Evolutionary conservation across 2,329 filamentous ascomycete genomes (phyloP).

Genomic region (Colletotrichum tanaceti): DNA sequence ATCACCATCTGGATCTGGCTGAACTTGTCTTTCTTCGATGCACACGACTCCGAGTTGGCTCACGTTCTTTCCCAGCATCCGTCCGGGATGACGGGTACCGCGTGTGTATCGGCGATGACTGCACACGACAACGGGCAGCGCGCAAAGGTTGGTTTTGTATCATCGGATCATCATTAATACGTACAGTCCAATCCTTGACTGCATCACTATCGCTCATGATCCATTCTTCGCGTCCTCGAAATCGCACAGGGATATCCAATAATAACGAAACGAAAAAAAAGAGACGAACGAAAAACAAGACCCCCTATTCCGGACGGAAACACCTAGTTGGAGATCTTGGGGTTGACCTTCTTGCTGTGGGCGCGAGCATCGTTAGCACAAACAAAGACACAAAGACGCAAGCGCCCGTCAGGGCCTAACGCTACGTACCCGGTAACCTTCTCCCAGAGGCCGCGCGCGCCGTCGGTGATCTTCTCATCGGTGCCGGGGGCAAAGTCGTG

Average conservation of each 20-base stretch:
- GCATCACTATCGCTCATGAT: not conserved
- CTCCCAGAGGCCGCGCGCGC: slow-evolving; percentile 50
- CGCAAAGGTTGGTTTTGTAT: not conserved
- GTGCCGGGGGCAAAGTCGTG: slow-evolving; percentile 49
- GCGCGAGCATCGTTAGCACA: not conserved
- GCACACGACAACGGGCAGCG: too few relatives aligned
- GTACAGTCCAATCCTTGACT: slow-evolving; percentile 1
- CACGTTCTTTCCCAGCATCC: too few relatives aligned
- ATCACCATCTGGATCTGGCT: too few relatives aligned
- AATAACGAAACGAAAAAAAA: too few relatives aligned
- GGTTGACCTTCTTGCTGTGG: slow-evolving; percentile 45
- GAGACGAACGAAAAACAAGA: too few relatives aligned
- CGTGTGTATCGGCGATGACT: too few relatives aligned
- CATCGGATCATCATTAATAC: not conserved
- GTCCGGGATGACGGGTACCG: too few relatives aligned
- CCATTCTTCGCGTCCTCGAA: not conserved
- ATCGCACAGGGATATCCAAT: not conserved
- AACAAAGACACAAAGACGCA: too few relatives aligned
- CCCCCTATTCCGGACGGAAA: too few relatives aligned
- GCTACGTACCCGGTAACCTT: slow-evolving; percentile 52
- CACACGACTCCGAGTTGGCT: too few relatives aligned
- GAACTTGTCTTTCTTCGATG: too few relatives aligned
- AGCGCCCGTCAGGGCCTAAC: too few relatives aligned
- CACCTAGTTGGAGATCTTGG: slow-evolving; percentile 52
- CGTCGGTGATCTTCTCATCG: slow-evolving; percentile 55